Conservation (phyloP, 1,139 yeast genomes). For the Lodderomyces parapsilosis region DNA sequence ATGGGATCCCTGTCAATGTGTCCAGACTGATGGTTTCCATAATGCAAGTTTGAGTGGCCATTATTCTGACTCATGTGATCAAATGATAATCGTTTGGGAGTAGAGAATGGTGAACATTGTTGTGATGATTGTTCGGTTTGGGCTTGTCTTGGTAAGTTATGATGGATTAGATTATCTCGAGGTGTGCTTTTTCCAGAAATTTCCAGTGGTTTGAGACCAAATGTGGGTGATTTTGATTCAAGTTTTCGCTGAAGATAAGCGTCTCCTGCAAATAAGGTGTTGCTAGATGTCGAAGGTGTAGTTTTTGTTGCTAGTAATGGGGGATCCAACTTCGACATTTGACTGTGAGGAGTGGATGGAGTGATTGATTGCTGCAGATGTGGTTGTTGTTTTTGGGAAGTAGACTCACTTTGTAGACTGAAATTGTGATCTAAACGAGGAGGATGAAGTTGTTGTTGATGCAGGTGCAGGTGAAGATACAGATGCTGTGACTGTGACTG, state of each 20-base stretch:
- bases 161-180: not conserved
- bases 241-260: not conserved
- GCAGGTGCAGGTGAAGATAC: not conserved
- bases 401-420: too few relatives aligned
- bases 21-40: not conserved
- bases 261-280: not conserved
- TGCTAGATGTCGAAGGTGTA: not conserved
- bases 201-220: not conserved
- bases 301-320: not conserved
- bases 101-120: conserved; percentile 8
- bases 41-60: not conserved
- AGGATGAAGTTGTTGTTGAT: too few relatives aligned
- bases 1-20: not conserved
- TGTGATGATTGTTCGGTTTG: not conserved
- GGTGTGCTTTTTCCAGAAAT: not conserved
- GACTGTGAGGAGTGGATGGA: not conserved
- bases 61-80: conserved; percentile 11
- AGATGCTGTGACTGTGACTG: not conserved
- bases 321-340: conserved; percentile 1
- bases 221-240: not conserved
- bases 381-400: too few relatives aligned
- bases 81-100: conserved; percentile 10
- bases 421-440: too few relatives aligned
- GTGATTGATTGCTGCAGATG: not conserved
- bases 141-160: not conserved